Conservation (phyloP, 1,284 basidiomycete genomes). For the Malassezia furfur region DNA sequence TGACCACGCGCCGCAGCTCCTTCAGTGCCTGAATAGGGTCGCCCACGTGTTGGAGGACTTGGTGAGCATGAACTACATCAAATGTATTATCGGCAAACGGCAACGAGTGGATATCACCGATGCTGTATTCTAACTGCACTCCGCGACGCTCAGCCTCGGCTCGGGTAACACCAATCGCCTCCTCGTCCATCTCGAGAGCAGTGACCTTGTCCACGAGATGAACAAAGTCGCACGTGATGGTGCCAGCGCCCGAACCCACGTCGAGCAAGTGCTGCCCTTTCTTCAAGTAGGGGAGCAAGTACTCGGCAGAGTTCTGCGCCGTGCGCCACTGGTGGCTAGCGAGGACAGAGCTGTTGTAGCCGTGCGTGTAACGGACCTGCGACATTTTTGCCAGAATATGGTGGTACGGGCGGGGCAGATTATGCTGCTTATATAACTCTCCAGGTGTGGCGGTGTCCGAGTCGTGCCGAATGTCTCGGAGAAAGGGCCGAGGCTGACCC, state of each 20-base stretch:
- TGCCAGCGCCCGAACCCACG: conserved; percentile 1
- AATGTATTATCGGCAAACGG: background rate
- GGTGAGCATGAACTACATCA: conserved; percentile 6
- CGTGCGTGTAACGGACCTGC: background rate
- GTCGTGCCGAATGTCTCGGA: no score
- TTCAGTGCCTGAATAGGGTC: background rate
- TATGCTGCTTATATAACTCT: no score
- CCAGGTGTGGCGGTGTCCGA: no score
- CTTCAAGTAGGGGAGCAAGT: background rate
- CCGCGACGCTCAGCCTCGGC: background rate
- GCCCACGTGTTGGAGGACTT: conserved; percentile 4
- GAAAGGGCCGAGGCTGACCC: no score
- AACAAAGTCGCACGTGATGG: conserved; percentile 1
- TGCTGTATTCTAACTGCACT: background rate
- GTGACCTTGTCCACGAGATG: background rate
- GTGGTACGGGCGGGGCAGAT: background rate
- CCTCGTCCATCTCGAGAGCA: background rate
- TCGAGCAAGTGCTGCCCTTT: background rate
- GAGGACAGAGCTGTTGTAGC: background rate
- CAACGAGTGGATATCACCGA: background rate
- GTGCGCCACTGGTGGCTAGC: conserved; percentile 2
- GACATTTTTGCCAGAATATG: background rate
- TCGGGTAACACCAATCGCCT: background rate
- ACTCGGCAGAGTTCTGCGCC: background rate
- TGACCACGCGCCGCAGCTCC: background rate